A percentile compares a stretch with the other conserved stretches of the same genome.
phyloP scores from a whole-genome alignment of 345 rosid species.

The Erysimum cheiranthoides region DNA sequence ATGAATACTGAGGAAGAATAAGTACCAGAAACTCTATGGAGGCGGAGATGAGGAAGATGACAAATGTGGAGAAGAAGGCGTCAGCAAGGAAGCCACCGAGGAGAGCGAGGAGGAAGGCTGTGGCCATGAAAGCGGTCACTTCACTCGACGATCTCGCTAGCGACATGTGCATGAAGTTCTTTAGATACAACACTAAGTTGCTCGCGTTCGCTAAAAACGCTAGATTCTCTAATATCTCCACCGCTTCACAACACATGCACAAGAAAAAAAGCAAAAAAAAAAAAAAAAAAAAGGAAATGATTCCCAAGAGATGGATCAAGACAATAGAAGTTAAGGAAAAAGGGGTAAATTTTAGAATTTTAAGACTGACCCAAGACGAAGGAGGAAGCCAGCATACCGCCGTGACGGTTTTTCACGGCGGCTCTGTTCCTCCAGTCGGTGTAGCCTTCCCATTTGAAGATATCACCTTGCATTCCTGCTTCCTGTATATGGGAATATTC shows the following conservation, averaged over 20 bases:
- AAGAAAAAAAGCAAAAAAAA: background rate
- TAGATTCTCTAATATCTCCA: constrained; percentile 84
- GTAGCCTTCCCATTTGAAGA: constrained; percentile 69
- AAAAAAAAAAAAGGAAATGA: constrained; percentile 9
- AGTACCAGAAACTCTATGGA: constrained; percentile 65
- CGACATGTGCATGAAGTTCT: constrained; percentile 64
- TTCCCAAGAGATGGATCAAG: constrained; percentile 11
- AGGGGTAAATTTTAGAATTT: constrained; percentile 1
- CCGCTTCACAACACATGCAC: constrained; percentile 51
- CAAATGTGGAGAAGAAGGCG: constrained; percentile 64
- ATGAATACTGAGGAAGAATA: background rate
- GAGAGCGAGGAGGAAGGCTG: constrained; percentile 74
- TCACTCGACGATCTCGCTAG: constrained; percentile 61
- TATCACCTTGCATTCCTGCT: constrained; percentile 41
- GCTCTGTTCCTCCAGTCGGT: constrained; percentile 66
- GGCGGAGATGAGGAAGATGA: constrained; percentile 67
- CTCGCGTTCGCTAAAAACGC: constrained; percentile 79
- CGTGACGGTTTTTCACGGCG: constrained; percentile 65
- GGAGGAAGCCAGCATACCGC: constrained; percentile 79
- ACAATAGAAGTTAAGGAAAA: background rate
- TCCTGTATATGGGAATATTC: constrained; percentile 46
- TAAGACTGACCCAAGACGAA: constrained; percentile 59
- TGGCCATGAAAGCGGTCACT: constrained; percentile 80
- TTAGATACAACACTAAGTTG: constrained; percentile 67
- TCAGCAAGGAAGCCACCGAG: constrained; percentile 81